phyloP scores from a whole-genome alignment of 2,329 filamentous ascomycete species.

The Fusarium humuli region DNA sequence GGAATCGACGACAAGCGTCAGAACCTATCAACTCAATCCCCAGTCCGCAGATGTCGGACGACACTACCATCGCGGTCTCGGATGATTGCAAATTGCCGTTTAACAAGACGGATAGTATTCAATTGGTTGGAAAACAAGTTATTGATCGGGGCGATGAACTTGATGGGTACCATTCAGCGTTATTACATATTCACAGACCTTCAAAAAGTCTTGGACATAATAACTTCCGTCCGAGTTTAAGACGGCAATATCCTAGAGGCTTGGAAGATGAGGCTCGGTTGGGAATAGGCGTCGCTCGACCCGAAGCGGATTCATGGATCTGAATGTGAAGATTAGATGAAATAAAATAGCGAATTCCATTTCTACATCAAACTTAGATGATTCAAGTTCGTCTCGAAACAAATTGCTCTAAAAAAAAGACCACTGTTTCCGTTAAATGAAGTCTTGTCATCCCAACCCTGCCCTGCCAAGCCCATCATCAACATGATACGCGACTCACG shows the following conservation, averaged over 20 bases:
- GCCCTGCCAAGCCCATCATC: neutral
- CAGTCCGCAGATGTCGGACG: neutral
- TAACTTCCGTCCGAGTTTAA: neutral
- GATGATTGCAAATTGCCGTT: neutral
- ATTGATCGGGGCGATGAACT: neutral
- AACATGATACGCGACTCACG: conserved; percentile 6
- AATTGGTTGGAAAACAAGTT: neutral
- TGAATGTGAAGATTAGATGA: neutral
- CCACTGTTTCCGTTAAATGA: neutral
- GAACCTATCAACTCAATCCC: neutral
- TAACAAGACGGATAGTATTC: neutral
- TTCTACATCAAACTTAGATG: neutral
- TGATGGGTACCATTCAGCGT: neutral
- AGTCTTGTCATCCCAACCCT: neutral
- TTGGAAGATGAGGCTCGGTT: conserved; percentile 6
- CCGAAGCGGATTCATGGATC: too few relatives aligned
- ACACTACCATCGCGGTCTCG: neutral
- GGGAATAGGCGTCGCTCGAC: neutral
- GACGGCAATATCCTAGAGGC: neutral
- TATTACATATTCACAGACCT: conserved; percentile 1
- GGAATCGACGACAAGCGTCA: neutral
- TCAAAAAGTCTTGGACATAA: neutral
- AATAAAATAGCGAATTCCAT: neutral
- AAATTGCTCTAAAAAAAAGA: neutral
- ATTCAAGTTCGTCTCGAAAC: neutral